Evolutionary conservation across 1,284 basidiomycete genomes (phyloP).

Genomic region (Schizophyllum commune): DNA sequence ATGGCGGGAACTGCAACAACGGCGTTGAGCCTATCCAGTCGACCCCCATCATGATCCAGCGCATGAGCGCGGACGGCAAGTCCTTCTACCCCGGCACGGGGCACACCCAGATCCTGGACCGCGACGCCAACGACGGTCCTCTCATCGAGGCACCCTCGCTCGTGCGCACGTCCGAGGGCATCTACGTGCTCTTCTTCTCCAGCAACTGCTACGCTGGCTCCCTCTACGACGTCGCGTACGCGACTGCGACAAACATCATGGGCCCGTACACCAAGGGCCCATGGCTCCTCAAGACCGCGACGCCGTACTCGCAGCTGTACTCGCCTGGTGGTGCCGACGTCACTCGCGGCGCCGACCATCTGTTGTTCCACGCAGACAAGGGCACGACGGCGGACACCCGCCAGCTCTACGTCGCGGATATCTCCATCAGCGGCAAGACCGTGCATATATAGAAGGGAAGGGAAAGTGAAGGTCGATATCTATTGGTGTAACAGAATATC

Average conservation of each 20-base stretch:
- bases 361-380: constrained; percentile 6
- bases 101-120: constrained; percentile 8
- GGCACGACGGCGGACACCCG: not conserved
- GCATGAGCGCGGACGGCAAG: constrained; percentile 10
- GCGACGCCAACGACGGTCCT: constrained; percentile 8
- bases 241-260: constrained; percentile 9
- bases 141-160: constrained; percentile 14
- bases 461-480: not conserved
- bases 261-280: constrained; percentile 13
- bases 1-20: not conserved
- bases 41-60: constrained; percentile 16
- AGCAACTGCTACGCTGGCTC: constrained; percentile 11
- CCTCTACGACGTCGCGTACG: constrained; percentile 12
- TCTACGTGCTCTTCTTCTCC: constrained; percentile 12
- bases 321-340: not conserved
- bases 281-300: constrained; percentile 2
- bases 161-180: not conserved
- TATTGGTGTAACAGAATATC: not conserved
- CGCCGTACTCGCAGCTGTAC: constrained; percentile 1
- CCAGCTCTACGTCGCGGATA: constrained; percentile 4
- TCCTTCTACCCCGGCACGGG: constrained; percentile 4
- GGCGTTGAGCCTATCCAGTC: not conserved
- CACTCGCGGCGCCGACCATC: not conserved
- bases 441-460: not conserved
- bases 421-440: constrained; percentile 1